A percentile compares a stretch with the other conserved stretches of the same genome.
Conservation (phyloP, 164 flowering plant species). For the Nelumbo lutea region DNA sequence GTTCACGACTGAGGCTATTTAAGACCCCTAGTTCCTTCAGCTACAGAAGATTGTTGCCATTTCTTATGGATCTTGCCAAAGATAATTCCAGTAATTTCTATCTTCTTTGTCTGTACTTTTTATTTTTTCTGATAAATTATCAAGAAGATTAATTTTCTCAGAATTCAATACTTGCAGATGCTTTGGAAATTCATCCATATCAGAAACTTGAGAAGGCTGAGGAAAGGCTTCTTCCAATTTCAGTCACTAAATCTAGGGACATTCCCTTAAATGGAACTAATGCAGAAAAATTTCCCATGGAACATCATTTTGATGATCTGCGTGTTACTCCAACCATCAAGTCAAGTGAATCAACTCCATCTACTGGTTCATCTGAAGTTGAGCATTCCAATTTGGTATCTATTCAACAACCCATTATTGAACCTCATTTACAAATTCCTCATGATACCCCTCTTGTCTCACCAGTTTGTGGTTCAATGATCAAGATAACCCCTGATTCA, state of each 20-base stretch:
- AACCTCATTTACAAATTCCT: neutral
- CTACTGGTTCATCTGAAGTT: neutral
- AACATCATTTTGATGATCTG: neutral
- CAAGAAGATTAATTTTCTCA: neutral
- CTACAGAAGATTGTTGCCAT: conserved; percentile 63
- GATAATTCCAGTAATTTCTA: conserved; percentile 30
- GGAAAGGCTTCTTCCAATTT: conserved; percentile 10
- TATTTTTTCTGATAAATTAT: neutral
- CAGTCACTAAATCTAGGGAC: conserved; percentile 4
- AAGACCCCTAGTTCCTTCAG: conserved; percentile 37
- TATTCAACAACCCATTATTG: neutral
- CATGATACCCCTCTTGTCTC: neutral
- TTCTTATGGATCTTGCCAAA: conserved; percentile 39
- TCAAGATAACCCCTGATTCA: neutral
- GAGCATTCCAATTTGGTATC: conserved; percentile 2
- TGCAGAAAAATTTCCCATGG: neutral
- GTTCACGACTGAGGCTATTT: conserved; percentile 34
- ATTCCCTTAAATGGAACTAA: neutral
- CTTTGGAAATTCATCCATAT: conserved; percentile 6
- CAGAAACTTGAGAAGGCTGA: conserved; percentile 17
- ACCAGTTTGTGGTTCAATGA: neutral
- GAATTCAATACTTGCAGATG: conserved; percentile 22
- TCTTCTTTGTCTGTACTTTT: neutral
- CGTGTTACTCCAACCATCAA: neutral
- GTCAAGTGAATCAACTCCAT: neutral